These are phyloP conservation scores for Bocquillonia castaneifolia DNA, from an alignment of 441 rosid genomes.

Conservation along the genomic window DNA sequence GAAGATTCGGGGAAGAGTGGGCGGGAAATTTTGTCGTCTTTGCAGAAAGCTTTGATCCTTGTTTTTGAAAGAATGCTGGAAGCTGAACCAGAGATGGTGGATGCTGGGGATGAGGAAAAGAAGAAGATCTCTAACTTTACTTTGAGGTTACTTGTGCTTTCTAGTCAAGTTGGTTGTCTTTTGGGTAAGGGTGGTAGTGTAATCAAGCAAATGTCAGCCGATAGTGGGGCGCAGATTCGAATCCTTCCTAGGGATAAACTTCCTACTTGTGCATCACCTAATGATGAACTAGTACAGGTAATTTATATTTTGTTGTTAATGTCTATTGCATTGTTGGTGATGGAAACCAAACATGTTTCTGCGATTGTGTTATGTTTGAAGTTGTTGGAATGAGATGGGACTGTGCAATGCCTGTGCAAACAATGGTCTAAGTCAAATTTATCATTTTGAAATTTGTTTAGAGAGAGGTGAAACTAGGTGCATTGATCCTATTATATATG, in stretches of 20 bases:
- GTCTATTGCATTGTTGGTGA: background rate
- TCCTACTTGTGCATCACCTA: constrained; percentile 47
- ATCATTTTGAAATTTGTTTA: background rate
- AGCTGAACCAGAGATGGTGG: constrained; percentile 32
- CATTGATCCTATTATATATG: background rate
- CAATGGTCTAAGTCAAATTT: too few species aligned
- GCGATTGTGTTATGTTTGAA: too few species aligned
- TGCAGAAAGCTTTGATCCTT: constrained; percentile 55
- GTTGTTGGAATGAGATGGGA: background rate
- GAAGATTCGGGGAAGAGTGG: constrained; percentile 30
- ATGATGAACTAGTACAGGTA: constrained; percentile 67
- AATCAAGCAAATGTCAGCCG: constrained; percentile 53
- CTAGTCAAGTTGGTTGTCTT: constrained; percentile 62
- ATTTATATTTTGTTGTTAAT: constrained; percentile 5
- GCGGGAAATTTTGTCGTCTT: constrained; percentile 34
- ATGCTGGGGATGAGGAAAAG: constrained; percentile 35
- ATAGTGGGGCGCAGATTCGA: constrained; percentile 65
- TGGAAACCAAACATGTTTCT: background rate
- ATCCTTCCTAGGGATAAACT: constrained; percentile 66
- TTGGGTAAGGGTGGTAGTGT: constrained; percentile 65
- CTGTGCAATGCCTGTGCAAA: too few species aligned
- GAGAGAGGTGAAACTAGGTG: background rate
- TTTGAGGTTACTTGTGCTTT: constrained; percentile 55
- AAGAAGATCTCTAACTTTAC: constrained; percentile 31
- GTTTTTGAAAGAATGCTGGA: constrained; percentile 54